phyloP scores from a whole-genome alignment of 768 basidiomycete species.

The Suillus spraguei region DNA sequence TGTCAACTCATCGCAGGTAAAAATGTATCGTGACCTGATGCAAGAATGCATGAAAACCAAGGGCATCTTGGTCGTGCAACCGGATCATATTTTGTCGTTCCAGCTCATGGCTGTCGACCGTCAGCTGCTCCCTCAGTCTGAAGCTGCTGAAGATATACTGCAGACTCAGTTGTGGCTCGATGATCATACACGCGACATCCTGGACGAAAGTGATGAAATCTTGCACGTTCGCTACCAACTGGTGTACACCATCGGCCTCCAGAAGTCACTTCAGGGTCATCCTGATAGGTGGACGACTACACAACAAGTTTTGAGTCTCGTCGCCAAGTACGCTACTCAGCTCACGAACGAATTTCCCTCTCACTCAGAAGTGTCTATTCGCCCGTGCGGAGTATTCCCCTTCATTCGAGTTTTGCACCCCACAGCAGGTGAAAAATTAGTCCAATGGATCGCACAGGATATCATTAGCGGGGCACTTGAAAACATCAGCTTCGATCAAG shows the following conservation, averaged over 20 bases:
- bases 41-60: constrained; percentile 20
- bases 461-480: constrained; percentile 13
- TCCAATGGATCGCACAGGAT: constrained; percentile 16
- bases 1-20: constrained; percentile 20
- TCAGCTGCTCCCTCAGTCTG: constrained; percentile 16
- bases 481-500: constrained; percentile 4
- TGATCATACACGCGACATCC: neutral
- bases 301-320: constrained; percentile 32
- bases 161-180: constrained; percentile 19
- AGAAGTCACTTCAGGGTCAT: neutral
- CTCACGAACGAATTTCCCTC: constrained; percentile 15
- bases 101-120: constrained; percentile 27
- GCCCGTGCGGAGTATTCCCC: constrained; percentile 9
- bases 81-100: constrained; percentile 35
- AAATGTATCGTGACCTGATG: constrained; percentile 24
- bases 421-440: constrained; percentile 12
- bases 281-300: constrained; percentile 23
- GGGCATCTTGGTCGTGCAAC: constrained; percentile 31
- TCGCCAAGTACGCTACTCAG: constrained; percentile 19
- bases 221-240: neutral
- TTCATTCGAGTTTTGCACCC: constrained; percentile 18
- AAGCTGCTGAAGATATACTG: constrained; percentile 25
- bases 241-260: neutral
- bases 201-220: constrained; percentile 2
- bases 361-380: constrained; percentile 22